Base-by-base conservation (phyloP, 352 stramenopile species). In the Phytopythium boreale region DNA sequence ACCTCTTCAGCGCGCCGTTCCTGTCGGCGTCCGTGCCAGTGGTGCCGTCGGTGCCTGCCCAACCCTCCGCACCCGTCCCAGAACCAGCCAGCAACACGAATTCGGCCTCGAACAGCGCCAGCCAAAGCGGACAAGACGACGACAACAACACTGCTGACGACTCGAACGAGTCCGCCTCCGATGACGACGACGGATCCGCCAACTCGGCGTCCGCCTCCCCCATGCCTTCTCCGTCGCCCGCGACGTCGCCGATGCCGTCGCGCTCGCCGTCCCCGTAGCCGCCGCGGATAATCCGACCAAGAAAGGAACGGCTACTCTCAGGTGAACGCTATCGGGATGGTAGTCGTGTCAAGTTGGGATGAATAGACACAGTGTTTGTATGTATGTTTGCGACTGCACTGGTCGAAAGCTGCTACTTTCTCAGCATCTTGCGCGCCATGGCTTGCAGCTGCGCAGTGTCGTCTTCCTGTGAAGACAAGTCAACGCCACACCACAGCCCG, bases 181-280 rank as follows among this genome's bases (percentile, higher is more conserved):
- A 74, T n/a, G 72, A 80, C 29, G 76, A 79, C 26, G 80, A 85
- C 15, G 82, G 61, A 17, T 92, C 82, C 10, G 79, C 70, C 15
- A 83, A 89, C 61, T 89, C 82, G 46, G 77, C 75, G 19, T 88
- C 83, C 43, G 80, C 77, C 26, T 87, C 86, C 15, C 80, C 83
- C 20, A 67, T 74, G 34, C 76, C 66, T 27, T 86, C 78, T 17
- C 67, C 66, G 17, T 89, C 80, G 7, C 80, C 83, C 1, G 69
- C 79, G 50, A 80, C 79, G 31, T 88, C 79, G 3, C 77, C 77
- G 11, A 77, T 85, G 64, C 74, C 82, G 71, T 92, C 83, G 20
- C 74, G 64, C 39, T 90, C 80, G 44, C 72, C 83, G 20, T 90
- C 81, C 1, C 80, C 80, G 7, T 88, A 52, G 47, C 37, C n/a